phyloP scores from a whole-genome alignment of 2,329 filamentous ascomycete genomes.

The Fusarium coffeatum region DNA sequence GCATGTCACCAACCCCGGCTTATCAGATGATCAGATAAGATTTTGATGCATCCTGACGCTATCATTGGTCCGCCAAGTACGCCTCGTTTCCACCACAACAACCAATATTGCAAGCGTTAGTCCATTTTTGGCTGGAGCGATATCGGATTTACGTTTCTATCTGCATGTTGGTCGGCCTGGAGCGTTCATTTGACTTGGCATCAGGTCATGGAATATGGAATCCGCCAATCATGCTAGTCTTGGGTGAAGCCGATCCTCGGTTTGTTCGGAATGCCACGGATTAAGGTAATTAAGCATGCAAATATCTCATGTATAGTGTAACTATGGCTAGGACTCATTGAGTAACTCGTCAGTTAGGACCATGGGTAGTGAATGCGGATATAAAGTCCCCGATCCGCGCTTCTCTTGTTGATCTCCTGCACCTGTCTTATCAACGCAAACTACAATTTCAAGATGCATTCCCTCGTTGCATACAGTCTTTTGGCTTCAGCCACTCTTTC shows the following conservation, averaged over 20 bases:
- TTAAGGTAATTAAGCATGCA: neutral
- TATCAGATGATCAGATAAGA: slow-evolving; percentile 49
- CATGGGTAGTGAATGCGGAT: neutral
- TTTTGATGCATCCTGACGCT: slow-evolving; percentile 29
- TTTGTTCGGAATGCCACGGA: neutral
- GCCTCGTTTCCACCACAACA: neutral
- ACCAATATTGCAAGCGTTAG: neutral
- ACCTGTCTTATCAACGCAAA: neutral
- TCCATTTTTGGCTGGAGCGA: slow-evolving; percentile 12
- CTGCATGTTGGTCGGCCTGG: neutral
- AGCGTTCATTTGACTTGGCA: slow-evolving; percentile 27
- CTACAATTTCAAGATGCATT: slow-evolving; percentile 30
- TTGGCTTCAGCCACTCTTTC: slow-evolving; percentile 36
- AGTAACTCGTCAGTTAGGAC: neutral
- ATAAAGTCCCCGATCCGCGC: neutral
- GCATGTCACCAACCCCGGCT: slow-evolving; percentile 11
- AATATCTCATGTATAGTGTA: neutral
- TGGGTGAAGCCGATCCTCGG: neutral
- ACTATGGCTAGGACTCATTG: neutral
- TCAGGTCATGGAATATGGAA: slow-evolving; percentile 15
- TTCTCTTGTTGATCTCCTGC: neutral
- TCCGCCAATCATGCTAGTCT: neutral
- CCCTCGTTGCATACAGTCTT: slow-evolving; percentile 31
- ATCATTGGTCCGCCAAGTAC: slow-evolving; percentile 7
- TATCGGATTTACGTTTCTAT: slow-evolving; percentile 16